Base-by-base conservation (phyloP, 306 rosid species). In the Quercus ilex region DNA sequence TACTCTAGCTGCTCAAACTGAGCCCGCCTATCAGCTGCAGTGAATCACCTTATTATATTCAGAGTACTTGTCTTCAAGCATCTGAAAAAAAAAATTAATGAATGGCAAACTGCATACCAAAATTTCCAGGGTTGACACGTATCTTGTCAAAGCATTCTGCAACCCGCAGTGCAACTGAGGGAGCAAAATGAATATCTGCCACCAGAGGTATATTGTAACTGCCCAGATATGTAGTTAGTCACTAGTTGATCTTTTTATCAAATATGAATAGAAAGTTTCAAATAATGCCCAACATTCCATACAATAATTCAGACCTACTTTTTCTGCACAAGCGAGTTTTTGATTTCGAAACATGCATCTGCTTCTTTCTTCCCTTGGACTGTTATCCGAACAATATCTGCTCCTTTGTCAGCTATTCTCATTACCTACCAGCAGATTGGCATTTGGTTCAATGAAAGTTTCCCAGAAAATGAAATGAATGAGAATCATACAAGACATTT, bases 351-450 rank as follows among this genome's bases (percentile, higher is more conserved):
- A 82, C 98, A 93, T 19, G 99, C 97, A 86, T 95, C 99, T 18
- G 99, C 99, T 85, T 95, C 99, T 86, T 83, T 95, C 90, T 89
- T 95, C 80, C 99, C 99, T 77, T 95, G 99, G 81, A 93, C 99
- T 74, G 99, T 95, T 76, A 95, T 93, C 52, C 99, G 86, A 12
- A 95, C 98, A 79, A 95, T 82, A 81, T 95, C 96, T 70, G 99
- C 99, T 79, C 99, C 99, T 84, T 77, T 84, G 77, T 95, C 99
- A 4, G 99, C 96, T 52, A 93, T 93, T 89, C 81, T 88, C 99
- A 95, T 95, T 69, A 95, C 99, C 99, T 95, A 68, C 64, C 60
- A 74, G 85, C 13, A 71, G 21, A 80, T 75, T 60, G 83, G 31
- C 55, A 70, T 76, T 72, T 74, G 62, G 73, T 63, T 64, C 46